These are phyloP conservation scores for Hymenoscyphus albidus DNA, from an alignment of 2,329 filamentous ascomycete species.

Conservation along the genomic window DNA sequence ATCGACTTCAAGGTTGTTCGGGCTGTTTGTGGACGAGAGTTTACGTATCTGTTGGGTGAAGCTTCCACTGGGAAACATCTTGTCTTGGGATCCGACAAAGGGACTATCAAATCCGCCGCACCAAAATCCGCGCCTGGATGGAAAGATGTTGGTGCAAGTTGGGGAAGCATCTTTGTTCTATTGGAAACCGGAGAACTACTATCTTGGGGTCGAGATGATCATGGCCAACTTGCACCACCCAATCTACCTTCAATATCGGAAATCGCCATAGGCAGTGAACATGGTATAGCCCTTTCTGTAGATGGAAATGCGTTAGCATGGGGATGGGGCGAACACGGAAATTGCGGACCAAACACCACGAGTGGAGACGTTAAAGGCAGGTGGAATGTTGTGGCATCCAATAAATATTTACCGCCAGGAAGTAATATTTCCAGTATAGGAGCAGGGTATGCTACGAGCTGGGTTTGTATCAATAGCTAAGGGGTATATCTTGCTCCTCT, in stretches of 20 bases:
- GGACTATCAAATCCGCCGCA: slow-evolving; percentile 56
- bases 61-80: slow-evolving; percentile 54
- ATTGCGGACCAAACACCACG: slow-evolving; percentile 71
- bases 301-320: slow-evolving; percentile 71
- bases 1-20: slow-evolving; percentile 59
- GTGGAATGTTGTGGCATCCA: slow-evolving; percentile 64
- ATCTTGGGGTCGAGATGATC: slow-evolving; percentile 82
- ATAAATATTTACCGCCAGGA: slow-evolving; percentile 48
- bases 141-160: slow-evolving; percentile 71
- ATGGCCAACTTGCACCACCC: slow-evolving; percentile 70
- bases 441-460: slow-evolving; percentile 89
- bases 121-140: slow-evolving; percentile 54
- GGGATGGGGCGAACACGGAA: slow-evolving; percentile 98
- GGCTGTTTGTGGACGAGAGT: slow-evolving; percentile 78
- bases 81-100: slow-evolving; percentile 74
- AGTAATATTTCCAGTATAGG: slow-evolving; percentile 59
- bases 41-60: slow-evolving; percentile 67
- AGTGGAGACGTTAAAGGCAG: slow-evolving; percentile 64
- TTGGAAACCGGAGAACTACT: slow-evolving; percentile 54
- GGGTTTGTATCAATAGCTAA: slow-evolving; percentile 52
- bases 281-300: slow-evolving; percentile 68
- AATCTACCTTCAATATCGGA: slow-evolving; percentile 54
- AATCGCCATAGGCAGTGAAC: slow-evolving; percentile 86
- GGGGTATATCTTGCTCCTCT: not conserved
- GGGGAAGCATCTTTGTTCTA: slow-evolving; percentile 76